These are phyloP conservation scores for Leishmania guyanensis DNA, from an alignment of 208 protist species.

Conservation along the genomic window DNA sequence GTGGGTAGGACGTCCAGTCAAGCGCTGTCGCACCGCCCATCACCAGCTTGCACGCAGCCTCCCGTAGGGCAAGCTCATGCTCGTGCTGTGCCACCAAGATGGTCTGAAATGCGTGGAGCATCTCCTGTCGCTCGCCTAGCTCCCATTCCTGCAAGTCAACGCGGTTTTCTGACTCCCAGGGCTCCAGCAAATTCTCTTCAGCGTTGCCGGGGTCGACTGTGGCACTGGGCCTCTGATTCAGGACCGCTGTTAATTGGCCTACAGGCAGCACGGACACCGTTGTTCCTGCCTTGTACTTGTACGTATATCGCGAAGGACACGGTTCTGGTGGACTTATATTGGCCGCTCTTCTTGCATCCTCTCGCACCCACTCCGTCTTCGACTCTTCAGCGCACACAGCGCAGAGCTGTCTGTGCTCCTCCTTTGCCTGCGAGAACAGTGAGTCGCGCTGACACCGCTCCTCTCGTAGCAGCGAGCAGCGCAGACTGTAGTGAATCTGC, in stretches of 20 bases:
- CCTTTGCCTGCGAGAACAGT: background rate
- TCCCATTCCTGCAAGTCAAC: constrained; percentile 48
- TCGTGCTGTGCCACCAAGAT: constrained; percentile 40
- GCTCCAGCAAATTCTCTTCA: background rate
- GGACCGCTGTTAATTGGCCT: background rate
- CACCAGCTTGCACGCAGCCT: constrained; percentile 30
- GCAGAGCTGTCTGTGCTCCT: background rate
- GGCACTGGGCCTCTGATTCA: background rate
- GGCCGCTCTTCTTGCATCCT: background rate
- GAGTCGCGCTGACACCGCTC: background rate
- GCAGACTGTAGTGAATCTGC: background rate
- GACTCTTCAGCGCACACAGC: background rate
- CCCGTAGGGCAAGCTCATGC: constrained; percentile 24
- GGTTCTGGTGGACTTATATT: background rate
- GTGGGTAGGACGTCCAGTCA: constrained; percentile 38
- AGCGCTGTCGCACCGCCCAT: constrained; percentile 35
- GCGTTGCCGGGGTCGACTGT: background rate
- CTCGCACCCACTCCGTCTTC: background rate
- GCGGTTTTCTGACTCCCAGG: constrained; percentile 34
- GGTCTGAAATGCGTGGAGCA: constrained; percentile 28
- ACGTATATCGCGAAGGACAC: background rate
- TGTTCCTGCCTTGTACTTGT: constrained; percentile 6
- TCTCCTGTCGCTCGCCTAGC: constrained; percentile 34
- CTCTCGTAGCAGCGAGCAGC: constrained; percentile 3
- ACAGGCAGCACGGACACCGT: constrained; percentile 15